phyloP scores from a whole-genome alignment of 306 rosid genomes.

The Dicorynia guianensis region DNA sequence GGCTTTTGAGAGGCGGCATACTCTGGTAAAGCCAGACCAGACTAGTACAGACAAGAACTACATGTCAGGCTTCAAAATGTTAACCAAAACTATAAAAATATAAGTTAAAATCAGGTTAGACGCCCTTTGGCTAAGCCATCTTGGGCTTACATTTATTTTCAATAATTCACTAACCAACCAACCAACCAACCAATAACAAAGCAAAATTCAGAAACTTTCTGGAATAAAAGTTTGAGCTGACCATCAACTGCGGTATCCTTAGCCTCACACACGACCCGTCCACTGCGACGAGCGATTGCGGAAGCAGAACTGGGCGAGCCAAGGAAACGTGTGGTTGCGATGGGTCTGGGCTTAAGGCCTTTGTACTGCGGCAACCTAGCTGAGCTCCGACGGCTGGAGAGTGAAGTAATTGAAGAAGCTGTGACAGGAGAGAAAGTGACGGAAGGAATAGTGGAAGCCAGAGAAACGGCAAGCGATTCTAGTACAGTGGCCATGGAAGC shows the following conservation, averaged over 20 bases:
- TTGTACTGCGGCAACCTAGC: constrained; percentile 41
- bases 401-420: constrained; percentile 42
- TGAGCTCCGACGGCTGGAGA: constrained; percentile 42
- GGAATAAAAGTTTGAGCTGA: constrained; percentile 14
- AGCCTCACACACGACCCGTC: constrained; percentile 63
- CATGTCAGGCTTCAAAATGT: no score
- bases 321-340: constrained; percentile 35
- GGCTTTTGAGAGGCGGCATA: neutral
- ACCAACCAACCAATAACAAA: neutral
- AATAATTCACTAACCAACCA: neutral
- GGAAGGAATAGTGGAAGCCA: constrained; percentile 50
- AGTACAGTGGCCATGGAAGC: constrained; percentile 68
- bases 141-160: no score
- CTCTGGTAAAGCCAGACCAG: neutral
- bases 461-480: constrained; percentile 60
- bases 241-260: constrained; percentile 70
- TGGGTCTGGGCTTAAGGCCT: constrained; percentile 59
- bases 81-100: no score
- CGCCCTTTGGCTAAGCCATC: no score
- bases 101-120: no score
- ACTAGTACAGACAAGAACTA: no score
- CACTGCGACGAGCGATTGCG: constrained; percentile 42
- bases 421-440: constrained; percentile 39
- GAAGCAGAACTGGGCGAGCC: constrained; percentile 31
- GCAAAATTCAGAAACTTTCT: neutral